phyloP scores from a whole-genome alignment of 257 asterid species.

The Fraxinus americana region DNA sequence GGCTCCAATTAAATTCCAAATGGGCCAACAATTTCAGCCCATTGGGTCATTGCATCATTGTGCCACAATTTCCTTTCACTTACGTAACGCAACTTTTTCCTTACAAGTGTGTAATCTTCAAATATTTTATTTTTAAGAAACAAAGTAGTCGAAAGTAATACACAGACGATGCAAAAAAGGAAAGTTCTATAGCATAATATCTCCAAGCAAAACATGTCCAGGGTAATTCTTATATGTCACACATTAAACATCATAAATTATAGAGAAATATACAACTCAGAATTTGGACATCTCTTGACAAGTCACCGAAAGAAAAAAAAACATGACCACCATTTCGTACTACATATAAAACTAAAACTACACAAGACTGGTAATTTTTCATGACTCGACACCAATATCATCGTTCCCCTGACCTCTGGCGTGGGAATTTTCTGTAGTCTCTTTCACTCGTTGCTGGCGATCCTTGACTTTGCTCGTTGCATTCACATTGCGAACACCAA shows the following conservation, averaged over 20 bases:
- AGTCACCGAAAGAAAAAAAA: constrained; percentile 28
- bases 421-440: constrained; percentile 32
- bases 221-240: constrained; percentile 26
- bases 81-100: too few relatives aligned
- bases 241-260: constrained; percentile 41
- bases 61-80: too few relatives aligned
- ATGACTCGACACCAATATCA: constrained; percentile 40
- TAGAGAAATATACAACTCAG: constrained; percentile 54
- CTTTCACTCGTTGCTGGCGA: constrained; percentile 38
- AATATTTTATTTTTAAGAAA: too few relatives aligned
- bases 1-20: too few relatives aligned
- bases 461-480: constrained; percentile 29
- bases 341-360: constrained; percentile 34
- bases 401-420: constrained; percentile 28
- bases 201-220: constrained; percentile 32
- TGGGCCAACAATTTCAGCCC: too few relatives aligned
- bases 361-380: constrained; percentile 25
- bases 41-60: too few relatives aligned
- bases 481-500: constrained; percentile 34
- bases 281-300: constrained; percentile 31
- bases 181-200: constrained; percentile 21
- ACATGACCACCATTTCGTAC: constrained; percentile 6
- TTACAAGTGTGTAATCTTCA: too few relatives aligned
- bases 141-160: not conserved
- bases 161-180: not conserved